Percentiles rank a stretch among this genome's conserved stretches.
Conservation (phyloP, 257 asterid genomes). For the Rubia yunnanensis region DNA sequence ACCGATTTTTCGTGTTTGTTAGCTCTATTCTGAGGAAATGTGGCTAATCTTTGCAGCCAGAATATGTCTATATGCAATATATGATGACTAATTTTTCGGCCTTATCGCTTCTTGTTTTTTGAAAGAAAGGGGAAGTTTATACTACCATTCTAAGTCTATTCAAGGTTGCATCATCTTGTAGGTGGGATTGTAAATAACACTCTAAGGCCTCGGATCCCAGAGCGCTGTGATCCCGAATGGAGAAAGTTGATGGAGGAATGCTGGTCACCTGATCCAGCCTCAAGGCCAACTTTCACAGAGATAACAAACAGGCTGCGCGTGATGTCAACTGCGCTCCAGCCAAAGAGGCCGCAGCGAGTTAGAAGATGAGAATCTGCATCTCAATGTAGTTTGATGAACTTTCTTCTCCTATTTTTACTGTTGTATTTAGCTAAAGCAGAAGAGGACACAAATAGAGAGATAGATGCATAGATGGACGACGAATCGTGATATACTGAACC, state of each 20-base stretch:
- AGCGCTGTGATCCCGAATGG: conserved; percentile 77
- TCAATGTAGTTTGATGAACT: conserved; percentile 3
- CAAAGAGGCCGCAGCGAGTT: conserved; percentile 47
- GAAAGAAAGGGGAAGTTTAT: neutral
- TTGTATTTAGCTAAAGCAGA: neutral
- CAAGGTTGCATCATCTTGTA: conserved; percentile 1
- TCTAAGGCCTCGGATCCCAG: conserved; percentile 77
- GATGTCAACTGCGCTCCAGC: conserved; percentile 52
- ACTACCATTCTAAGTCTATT: neutral
- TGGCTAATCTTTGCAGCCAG: neutral
- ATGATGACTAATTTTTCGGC: neutral
- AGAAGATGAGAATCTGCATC: conserved; percentile 28
- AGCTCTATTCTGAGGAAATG: neutral
- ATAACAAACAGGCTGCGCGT: conserved; percentile 61
- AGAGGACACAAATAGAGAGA: neutral
- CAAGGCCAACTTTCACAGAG: conserved; percentile 79
- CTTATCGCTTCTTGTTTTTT: neutral
- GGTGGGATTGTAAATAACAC: conserved; percentile 89
- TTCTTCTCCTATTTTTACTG: neutral
- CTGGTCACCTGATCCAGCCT: conserved; percentile 75
- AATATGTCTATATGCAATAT: neutral
- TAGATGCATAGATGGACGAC: neutral
- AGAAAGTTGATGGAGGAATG: conserved; percentile 80
- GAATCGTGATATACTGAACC: neutral
- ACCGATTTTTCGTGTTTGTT: too few species aligned